Evolutionary conservation across 1,284 basidiomycete species (phyloP), one percentile per base, ranked within the genome.

Genomic region (Polyporus tsugae): DNA sequence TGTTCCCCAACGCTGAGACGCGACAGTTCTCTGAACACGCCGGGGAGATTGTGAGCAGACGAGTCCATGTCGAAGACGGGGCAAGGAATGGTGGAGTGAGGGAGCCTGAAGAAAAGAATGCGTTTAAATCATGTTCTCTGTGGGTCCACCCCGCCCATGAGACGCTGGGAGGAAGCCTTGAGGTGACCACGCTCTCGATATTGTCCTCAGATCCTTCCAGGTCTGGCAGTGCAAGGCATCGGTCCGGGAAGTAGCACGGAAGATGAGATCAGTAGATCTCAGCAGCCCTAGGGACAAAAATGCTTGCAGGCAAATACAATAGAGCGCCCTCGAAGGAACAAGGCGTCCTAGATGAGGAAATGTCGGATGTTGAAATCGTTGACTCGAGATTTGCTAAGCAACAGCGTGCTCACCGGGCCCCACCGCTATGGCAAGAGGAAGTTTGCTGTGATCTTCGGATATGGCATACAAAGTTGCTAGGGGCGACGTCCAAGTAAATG

Each of bases 141-240:
- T 72, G 66, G 68, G 68, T 72, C 66, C 70, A 70, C 36, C 19
- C 59, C 70, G 70, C 70, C 68, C 68, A 66, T 38, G 41, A 62
- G 62, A 62, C 66, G 70, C 70, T 41, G 36, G n/a, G 6, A n/a
- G 39, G 53, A 53, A 46, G 68, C 70, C 70, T 72, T 64, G 64
- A 72, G 68, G 66, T 58, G 46, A 61, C 39, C 68, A 65, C 58
- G 65, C 65, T 59, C 29, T 15, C 63, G 57, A 39, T 44, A 58
- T 60, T 58, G 49, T 65, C 62, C 46, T 62, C 41, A 55, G 61
- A 64, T 60, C 65, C 35, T 35, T 62, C 59, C 52, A 62, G 42
- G 36, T 29, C 60, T 55, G 59, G 67, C 44, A 25, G 55, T 55
- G 63, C 29, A 63, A 58, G 3, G 58, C 36, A 58, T 65, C 70